Percentiles rank a stretch among this genome's conserved stretches.
Evolutionary conservation across 2,329 filamentous ascomycete species (phyloP).

Genomic region (Zalaria obscura): DNA sequence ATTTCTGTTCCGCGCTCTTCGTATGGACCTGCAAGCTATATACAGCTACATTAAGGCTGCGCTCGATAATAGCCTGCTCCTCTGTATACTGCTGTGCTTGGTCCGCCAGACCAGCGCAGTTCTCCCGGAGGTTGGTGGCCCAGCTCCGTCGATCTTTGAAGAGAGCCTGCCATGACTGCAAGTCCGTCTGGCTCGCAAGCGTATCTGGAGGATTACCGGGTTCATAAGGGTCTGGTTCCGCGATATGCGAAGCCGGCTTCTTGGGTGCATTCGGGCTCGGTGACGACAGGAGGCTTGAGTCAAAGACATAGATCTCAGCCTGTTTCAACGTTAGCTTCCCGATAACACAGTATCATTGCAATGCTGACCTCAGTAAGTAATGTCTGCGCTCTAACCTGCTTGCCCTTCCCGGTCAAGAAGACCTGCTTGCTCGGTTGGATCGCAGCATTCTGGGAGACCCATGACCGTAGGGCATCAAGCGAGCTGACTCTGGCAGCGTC

Average conservation of each 20-base stretch:
- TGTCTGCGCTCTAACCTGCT: conserved; percentile 67
- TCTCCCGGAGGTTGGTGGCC: conserved; percentile 56
- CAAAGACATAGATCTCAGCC: conserved; percentile 87
- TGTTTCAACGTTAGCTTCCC: conserved; percentile 20
- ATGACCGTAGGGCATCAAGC: conserved; percentile 71
- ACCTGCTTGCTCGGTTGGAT: conserved; percentile 73
- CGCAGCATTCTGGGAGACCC: conserved; percentile 60
- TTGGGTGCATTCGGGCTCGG: conserved; percentile 26
- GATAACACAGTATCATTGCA: not conserved
- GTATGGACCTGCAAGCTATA: conserved; percentile 70
- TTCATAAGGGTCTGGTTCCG: conserved; percentile 44
- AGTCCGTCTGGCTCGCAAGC: conserved; percentile 62
- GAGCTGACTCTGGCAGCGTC: conserved; percentile 63
- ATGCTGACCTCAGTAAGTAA: conserved; percentile 60
- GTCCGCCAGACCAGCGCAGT: conserved; percentile 52
- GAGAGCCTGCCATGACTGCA: conserved; percentile 77
- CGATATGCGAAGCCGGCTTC: conserved; percentile 25
- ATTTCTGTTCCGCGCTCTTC: conserved; percentile 56
- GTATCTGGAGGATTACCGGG: conserved; percentile 60
- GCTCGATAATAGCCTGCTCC: conserved; percentile 63
- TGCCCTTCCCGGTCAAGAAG: conserved; percentile 70
- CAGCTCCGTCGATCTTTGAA: conserved; percentile 71
- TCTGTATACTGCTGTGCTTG: conserved; percentile 50
- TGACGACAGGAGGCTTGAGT: conserved; percentile 43
- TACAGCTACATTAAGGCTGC: conserved; percentile 71